A percentile compares a stretch with the other conserved stretches of the same genome.
Evolutionary conservation across 257 asterid species (phyloP).

Genomic region (Fraxinus americana): DNA sequence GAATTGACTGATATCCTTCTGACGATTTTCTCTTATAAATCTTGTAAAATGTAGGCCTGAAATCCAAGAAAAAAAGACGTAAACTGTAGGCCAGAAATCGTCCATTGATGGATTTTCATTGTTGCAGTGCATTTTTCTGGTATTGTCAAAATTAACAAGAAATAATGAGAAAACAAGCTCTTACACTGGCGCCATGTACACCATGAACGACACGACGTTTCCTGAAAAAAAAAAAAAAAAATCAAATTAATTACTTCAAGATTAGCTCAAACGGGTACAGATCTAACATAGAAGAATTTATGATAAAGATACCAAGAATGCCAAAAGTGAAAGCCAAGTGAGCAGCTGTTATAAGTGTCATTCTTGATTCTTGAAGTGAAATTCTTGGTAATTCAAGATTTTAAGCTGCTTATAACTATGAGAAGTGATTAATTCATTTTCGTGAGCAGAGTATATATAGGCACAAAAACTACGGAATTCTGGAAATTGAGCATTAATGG

Average conservation of each 20-base stretch:
- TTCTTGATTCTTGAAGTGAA: constrained; percentile 33
- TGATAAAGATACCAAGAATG: constrained; percentile 50
- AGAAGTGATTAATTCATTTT: background rate
- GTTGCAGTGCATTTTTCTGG: too few relatives aligned
- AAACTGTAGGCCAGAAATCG: background rate
- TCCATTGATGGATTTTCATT: too few relatives aligned
- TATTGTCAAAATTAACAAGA: too few relatives aligned
- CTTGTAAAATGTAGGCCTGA: constrained; percentile 68
- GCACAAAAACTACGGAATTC: constrained; percentile 21
- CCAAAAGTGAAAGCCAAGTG: constrained; percentile 55
- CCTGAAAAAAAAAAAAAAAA: constrained; percentile 32
- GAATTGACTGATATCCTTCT: constrained; percentile 67
- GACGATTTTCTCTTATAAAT: constrained; percentile 75
- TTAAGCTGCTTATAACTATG: constrained; percentile 12
- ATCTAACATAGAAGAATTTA: too few relatives aligned
- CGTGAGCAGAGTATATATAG: constrained; percentile 45
- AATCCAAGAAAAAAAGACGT: background rate
- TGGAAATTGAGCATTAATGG: constrained; percentile 18
- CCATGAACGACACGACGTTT: constrained; percentile 79
- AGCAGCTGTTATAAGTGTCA: constrained; percentile 34
- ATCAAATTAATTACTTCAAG: background rate
- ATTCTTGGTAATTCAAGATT: constrained; percentile 33
- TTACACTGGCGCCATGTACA: constrained; percentile 79
- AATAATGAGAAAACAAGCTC: background rate
- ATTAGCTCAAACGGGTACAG: background rate